These are phyloP conservation scores for Dryadomyces quercivorus DNA, from an alignment of 2,329 filamentous ascomycete genomes.

Conservation along the genomic window DNA sequence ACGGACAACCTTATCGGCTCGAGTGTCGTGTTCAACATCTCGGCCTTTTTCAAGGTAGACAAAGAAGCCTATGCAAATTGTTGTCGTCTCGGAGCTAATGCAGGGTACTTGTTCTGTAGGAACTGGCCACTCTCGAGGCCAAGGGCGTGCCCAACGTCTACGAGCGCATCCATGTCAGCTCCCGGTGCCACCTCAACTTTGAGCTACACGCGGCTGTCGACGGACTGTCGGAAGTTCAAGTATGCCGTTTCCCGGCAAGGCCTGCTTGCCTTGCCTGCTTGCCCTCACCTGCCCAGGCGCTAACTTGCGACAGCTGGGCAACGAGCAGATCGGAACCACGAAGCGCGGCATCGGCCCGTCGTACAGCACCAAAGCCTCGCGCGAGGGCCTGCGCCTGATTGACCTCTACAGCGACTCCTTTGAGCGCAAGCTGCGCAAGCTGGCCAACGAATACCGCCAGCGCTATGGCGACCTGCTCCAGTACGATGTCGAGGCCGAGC, in stretches of 20 bases:
- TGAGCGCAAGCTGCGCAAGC: slow-evolving; percentile 49
- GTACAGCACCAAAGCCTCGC: slow-evolving; percentile 42
- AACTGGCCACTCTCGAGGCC: slow-evolving; percentile 26
- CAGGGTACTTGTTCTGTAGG: no score
- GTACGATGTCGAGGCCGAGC: slow-evolving; percentile 58
- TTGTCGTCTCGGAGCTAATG: no score
- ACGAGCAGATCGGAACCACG: slow-evolving; percentile 14
- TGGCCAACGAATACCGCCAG: slow-evolving; percentile 53
- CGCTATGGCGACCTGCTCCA: slow-evolving; percentile 48
- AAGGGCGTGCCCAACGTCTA: slow-evolving; percentile 25
- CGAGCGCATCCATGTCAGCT: slow-evolving; percentile 48
- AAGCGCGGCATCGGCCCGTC: slow-evolving; percentile 13
- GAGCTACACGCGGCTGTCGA: slow-evolving; percentile 57
- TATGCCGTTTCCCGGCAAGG: background rate
- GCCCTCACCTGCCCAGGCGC: no score
- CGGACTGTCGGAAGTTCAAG: slow-evolving; percentile 24
- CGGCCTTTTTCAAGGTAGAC: slow-evolving; percentile 29
- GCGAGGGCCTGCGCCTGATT: slow-evolving; percentile 53
- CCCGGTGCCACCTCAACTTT: slow-evolving; percentile 51
- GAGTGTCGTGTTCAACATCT: slow-evolving; percentile 53
- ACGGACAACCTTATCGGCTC: slow-evolving; percentile 66
- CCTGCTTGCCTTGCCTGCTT: background rate
- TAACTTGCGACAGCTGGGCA: slow-evolving; percentile 26
- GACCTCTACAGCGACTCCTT: slow-evolving; percentile 61
- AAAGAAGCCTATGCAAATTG: no score